Conservation (phyloP, 164 flowering plant genomes). For the Taxillus chinensis region DNA sequence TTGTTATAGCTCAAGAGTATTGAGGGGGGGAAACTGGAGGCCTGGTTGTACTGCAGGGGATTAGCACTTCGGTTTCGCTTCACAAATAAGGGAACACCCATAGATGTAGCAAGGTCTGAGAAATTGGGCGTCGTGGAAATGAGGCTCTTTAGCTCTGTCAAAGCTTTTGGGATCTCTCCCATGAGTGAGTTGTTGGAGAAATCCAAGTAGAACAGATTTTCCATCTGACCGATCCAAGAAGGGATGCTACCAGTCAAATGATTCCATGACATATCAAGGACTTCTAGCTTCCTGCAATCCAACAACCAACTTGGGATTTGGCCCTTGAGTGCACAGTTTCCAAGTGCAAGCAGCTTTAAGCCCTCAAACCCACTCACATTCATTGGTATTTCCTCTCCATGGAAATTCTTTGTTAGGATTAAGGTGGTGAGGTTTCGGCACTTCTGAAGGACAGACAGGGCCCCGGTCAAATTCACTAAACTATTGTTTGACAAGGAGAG, state of each 20-base stretch:
- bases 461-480: conserved; percentile 35
- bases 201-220: conserved; percentile 68
- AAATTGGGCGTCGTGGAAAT: conserved; percentile 19
- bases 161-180: conserved; percentile 56
- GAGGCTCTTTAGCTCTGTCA: conserved; percentile 46
- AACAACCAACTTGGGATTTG: conserved; percentile 54
- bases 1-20: conserved; percentile 50
- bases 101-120: conserved; percentile 15
- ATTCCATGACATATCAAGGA: conserved; percentile 85
- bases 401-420: conserved; percentile 63
- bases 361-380: conserved; percentile 42
- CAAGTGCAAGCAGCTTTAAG: conserved; percentile 41
- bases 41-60: conserved; percentile 70
- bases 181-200: conserved; percentile 72
- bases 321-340: conserved; percentile 60
- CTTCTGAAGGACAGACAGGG: conserved; percentile 45
- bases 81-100: conserved; percentile 53
- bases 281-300: conserved; percentile 37
- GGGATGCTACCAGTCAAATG: conserved; percentile 57
- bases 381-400: conserved; percentile 47
- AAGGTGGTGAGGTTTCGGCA: conserved; percentile 66
- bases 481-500: conserved; percentile 78
- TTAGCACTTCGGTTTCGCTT: conserved; percentile 56
- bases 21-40: conserved; percentile 68
- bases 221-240: conserved; percentile 61